These are phyloP conservation scores for Pezicula rhizophila DNA, from an alignment of 2,329 filamentous ascomycete species.

Conservation along the genomic window DNA sequence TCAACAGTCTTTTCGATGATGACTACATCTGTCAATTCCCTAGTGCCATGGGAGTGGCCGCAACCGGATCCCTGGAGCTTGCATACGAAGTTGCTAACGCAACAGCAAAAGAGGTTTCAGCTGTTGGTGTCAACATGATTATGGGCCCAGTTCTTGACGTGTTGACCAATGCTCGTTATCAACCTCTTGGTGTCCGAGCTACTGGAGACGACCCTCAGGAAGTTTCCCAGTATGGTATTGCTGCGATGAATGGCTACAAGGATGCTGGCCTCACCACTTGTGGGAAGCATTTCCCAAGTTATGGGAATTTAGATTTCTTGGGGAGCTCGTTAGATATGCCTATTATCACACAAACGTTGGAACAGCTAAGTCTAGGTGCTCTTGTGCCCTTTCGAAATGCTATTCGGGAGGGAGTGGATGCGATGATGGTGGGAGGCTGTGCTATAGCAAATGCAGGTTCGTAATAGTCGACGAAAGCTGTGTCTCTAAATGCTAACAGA, in stretches of 20 bases:
- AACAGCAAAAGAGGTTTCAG: constrained; percentile 84
- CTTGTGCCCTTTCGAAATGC: constrained; percentile 88
- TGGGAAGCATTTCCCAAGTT: constrained; percentile 95
- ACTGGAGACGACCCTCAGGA: constrained; percentile 91
- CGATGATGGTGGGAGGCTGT: constrained; percentile 93
- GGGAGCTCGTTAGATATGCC: constrained; percentile 88
- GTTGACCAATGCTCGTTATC: constrained; percentile 84
- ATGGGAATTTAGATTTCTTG: constrained; percentile 89
- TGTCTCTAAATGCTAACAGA: not conserved
- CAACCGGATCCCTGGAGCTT: constrained; percentile 76
- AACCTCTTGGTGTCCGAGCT: constrained; percentile 83
- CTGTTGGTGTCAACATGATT: constrained; percentile 93
- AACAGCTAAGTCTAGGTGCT: constrained; percentile 87
- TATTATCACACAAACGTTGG: constrained; percentile 89
- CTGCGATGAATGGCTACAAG: constrained; percentile 87
- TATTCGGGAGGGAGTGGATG: constrained; percentile 78
- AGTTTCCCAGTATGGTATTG: constrained; percentile 86
- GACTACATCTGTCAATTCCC: constrained; percentile 95
- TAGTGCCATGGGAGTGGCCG: constrained; percentile 94
- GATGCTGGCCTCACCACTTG: constrained; percentile 84
- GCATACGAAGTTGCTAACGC: constrained; percentile 89
- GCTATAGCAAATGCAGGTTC: constrained; percentile 67
- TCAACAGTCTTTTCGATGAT: constrained; percentile 94
- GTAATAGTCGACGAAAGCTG: not conserved
- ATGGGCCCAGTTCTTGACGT: constrained; percentile 92